A percentile compares a stretch with the other conserved stretches of the same genome.
These are phyloP conservation scores for Emmonsiellopsis sp. DNA, from an alignment of 2,329 filamentous ascomycete species.

Conservation along the genomic window DNA sequence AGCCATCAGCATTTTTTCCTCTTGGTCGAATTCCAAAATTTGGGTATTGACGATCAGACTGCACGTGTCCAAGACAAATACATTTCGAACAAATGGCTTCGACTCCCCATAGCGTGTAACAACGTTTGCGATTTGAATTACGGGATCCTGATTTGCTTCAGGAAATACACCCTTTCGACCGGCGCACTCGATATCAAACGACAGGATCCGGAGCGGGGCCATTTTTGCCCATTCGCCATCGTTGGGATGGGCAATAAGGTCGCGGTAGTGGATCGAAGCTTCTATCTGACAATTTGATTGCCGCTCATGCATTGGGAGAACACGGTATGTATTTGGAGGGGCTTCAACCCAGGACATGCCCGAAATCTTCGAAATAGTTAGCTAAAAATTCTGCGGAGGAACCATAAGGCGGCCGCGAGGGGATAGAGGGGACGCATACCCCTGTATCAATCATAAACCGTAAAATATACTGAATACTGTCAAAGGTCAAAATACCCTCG, in stretches of 20 bases:
- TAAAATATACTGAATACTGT: constrained; percentile 90
- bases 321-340: constrained; percentile 58
- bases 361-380: constrained; percentile 49
- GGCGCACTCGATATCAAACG: constrained; percentile 98
- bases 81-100: constrained; percentile 92
- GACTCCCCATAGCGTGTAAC: constrained; percentile 91
- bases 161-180: constrained; percentile 96
- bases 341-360: constrained; percentile 98
- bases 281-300: constrained; percentile 97
- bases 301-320: constrained; percentile 56
- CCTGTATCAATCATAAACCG: constrained; percentile 98
- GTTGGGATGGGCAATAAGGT: constrained; percentile 78
- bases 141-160: constrained; percentile 80
- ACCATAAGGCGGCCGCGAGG: not conserved
- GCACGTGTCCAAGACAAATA: constrained; percentile 88
- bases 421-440: constrained; percentile 36
- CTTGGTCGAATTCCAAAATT: constrained; percentile 70
- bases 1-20: constrained; percentile 81
- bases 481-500: constrained; percentile 74
- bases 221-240: constrained; percentile 97
- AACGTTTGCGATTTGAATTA: constrained; percentile 96
- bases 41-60: constrained; percentile 93
- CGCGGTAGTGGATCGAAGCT: constrained; percentile 69
- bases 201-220: constrained; percentile 83
- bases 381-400: not conserved